Evolutionary conservation across 106 monocot species (phyloP).

Genomic region (Acanthochlamys bracteata): DNA sequence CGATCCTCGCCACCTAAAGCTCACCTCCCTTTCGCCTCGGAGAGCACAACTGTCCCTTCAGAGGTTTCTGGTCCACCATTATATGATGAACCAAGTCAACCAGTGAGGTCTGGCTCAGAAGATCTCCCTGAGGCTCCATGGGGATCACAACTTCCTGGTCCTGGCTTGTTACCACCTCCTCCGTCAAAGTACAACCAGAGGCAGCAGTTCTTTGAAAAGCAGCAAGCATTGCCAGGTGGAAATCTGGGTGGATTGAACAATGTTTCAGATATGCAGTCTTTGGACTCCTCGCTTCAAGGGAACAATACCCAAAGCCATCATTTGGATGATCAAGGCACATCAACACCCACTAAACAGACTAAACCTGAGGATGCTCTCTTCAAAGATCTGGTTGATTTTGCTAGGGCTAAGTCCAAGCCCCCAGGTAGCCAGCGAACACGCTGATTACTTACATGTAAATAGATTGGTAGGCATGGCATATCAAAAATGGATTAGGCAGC

Average conservation of each 20-base stretch:
- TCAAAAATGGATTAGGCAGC: too few species aligned
- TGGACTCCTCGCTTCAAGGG: slow-evolving; percentile 29
- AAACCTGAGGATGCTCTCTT: slow-evolving; percentile 80
- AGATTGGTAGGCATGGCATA: too few species aligned
- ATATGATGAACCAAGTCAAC: slow-evolving; percentile 33
- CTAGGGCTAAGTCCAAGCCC: slow-evolving; percentile 56
- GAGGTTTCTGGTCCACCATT: slow-evolving; percentile 13
- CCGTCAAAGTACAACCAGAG: slow-evolving; percentile 69
- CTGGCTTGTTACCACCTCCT: slow-evolving; percentile 54
- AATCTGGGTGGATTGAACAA: slow-evolving; percentile 18
- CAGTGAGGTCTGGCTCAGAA: slow-evolving; percentile 7
- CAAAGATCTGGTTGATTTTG: slow-evolving; percentile 92
- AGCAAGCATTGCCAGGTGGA: slow-evolving; percentile 15
- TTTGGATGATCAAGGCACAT: slow-evolving; percentile 4
- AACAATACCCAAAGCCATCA: slow-evolving; percentile 1
- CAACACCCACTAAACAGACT: slow-evolving; percentile 17
- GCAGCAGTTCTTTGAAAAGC: slow-evolving; percentile 65
- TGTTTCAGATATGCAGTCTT: slow-evolving; percentile 21
- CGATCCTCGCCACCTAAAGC: slow-evolving; percentile 14
- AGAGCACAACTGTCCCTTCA: slow-evolving; percentile 12
- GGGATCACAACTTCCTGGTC: slow-evolving; percentile 24
- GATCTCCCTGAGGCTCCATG: slow-evolving; percentile 37
- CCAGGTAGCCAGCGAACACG: slow-evolving; percentile 46
- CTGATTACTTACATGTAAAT: too few species aligned
- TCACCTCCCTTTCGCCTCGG: neutral